Conservation (phyloP, 1,284 basidiomycete species). For the Trichosporon ovoides region DNA sequence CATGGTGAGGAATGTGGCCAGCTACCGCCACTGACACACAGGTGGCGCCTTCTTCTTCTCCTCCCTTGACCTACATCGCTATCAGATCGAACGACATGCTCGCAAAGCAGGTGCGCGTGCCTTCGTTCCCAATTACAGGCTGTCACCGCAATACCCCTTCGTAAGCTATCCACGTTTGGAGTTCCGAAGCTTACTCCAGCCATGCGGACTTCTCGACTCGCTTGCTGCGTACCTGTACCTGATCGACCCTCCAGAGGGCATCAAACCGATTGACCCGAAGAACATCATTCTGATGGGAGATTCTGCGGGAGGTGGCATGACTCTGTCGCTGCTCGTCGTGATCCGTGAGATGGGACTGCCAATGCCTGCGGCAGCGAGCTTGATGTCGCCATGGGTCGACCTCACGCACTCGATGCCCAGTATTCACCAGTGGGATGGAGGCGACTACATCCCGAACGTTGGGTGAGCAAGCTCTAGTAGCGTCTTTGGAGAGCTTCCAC, state of each 20-base stretch:
- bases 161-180: conserved; percentile 58
- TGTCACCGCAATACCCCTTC: conserved; percentile 93
- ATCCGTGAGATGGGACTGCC: conserved; percentile 80
- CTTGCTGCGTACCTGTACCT: conserved; percentile 58
- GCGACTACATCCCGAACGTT: conserved; percentile 42
- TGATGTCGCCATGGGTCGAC: conserved; percentile 89
- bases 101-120: conserved; percentile 79
- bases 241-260: conserved; percentile 65
- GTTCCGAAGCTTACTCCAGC: conserved; percentile 47
- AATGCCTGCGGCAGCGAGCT: conserved; percentile 72
- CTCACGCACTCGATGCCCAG: conserved; percentile 90
- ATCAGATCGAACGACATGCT: conserved; percentile 76
- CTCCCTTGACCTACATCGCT: conserved; percentile 51
- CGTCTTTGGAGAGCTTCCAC: conserved; percentile 6
- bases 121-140: conserved; percentile 74
- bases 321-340: conserved; percentile 75
- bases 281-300: conserved; percentile 83
- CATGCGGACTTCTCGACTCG: conserved; percentile 48
- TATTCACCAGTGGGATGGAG: conserved; percentile 51
- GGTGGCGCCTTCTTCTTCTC: conserved; percentile 50
- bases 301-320: conserved; percentile 85
- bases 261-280: conserved; percentile 69
- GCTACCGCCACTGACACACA: conserved; percentile 1
- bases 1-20: conserved; percentile 34
- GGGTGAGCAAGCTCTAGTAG: conserved; percentile 24